Evolutionary conservation across 345 rosid species (phyloP), one percentile per base, ranked within the genome.

Genomic region (Dimocarpus longan): DNA sequence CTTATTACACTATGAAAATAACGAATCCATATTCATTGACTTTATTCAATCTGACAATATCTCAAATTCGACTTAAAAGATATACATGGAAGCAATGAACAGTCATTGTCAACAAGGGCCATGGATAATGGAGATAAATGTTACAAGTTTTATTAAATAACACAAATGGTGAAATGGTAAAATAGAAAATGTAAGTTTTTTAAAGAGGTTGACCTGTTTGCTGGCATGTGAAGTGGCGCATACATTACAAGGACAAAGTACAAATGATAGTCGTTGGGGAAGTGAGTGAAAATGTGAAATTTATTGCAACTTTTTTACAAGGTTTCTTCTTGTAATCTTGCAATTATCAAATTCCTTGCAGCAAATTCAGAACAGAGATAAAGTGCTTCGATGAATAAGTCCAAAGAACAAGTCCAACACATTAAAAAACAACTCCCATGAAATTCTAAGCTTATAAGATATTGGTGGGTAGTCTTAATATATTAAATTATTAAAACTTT

Each of bases 231-330:
- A 63, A 10, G 83, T 74, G 73, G 76, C 78, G 48, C 48, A 75
- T 56, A 77, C 21, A 71, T 56, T 73, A 66, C 86, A 86, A 75
- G 48, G 66, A 79, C 83, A 81, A 84, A 82, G 75, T 85, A 84
- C 88, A 84, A 85, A 76, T 46, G 82, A 82, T 79, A 88, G 84
- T 80, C 78, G 87, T 80, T 73, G 82, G 78, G 78, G 81, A 84
- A 84, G 86, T 84, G 68, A 83, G 89, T 80, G 85, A 76, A 85
- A 82, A 67, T 60, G 74, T 85, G 82, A 82, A 83, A 71, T 65
- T 18, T 48, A 78, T 65, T 40, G 76, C 69, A 21, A 80, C 46
- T 67, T 69, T 62, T 74, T 66, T 64, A 64, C 78, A 4, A 71
- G 78, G 77, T 74, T 79, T 84, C 81, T 76, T 32, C 81, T 85